A percentile compares a stretch with the other conserved stretches of the same genome.
phyloP scores from a whole-genome alignment of 1,284 basidiomycete genomes.

The Agaricales sp. region DNA sequence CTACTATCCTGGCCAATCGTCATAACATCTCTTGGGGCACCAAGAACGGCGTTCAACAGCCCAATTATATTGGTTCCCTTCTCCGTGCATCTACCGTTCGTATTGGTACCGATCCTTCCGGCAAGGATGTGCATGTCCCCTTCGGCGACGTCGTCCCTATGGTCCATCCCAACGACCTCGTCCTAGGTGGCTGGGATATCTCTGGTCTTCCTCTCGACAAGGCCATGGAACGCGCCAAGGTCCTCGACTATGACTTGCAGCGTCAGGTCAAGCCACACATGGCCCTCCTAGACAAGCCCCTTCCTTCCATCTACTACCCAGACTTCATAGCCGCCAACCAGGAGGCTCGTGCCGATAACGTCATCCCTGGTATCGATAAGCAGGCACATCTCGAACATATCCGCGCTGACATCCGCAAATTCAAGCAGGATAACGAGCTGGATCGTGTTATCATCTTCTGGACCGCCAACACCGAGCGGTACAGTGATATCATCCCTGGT shows the following conservation, averaged over 20 bases:
- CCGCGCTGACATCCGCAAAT: conserved; percentile 87
- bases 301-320: conserved; percentile 93
- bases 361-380: conserved; percentile 83
- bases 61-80: conserved; percentile 94
- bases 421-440: conserved; percentile 79
- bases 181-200: conserved; percentile 98
- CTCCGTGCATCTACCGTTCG: conserved; percentile 93
- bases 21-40: conserved; percentile 95
- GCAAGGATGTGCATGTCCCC: conserved; percentile 91
- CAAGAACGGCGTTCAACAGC: conserved; percentile 86
- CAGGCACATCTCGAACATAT: conserved; percentile 88
- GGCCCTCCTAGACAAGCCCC: conserved; percentile 72
- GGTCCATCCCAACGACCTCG: conserved; percentile 98
- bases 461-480: conserved; percentile 99
- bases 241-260: conserved; percentile 95
- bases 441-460: conserved; percentile 91
- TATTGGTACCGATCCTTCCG: conserved; percentile 77
- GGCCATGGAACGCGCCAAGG: conserved; percentile 90
- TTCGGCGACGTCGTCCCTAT: conserved; percentile 92
- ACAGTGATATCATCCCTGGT: conserved; percentile 89
- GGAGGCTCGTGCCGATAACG: conserved; percentile 89
- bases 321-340: conserved; percentile 98
- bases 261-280: conserved; percentile 88
- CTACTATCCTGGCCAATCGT: conserved; percentile 93
- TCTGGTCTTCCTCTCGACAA: conserved; percentile 78